A percentile compares a stretch with the other conserved stretches of the same genome.
Evolutionary conservation across 176 grass and related monocot genomes (phyloP).

Genomic region (Secale cereale): DNA sequence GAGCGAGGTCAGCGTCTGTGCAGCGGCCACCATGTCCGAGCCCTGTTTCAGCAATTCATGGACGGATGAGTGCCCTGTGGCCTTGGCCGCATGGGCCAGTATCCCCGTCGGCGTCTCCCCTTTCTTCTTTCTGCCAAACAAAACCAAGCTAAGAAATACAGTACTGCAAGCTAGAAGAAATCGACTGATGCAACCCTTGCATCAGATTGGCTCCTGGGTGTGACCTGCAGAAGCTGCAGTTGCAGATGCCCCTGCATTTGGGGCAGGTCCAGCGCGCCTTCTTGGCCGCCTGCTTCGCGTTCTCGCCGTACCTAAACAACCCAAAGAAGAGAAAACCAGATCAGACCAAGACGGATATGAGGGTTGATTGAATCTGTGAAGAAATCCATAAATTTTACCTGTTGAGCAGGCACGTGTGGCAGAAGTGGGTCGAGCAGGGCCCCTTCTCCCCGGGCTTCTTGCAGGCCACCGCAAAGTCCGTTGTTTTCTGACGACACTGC

Average conservation of each 20-base stretch:
- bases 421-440: conserved; percentile 64
- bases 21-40: conserved; percentile 44
- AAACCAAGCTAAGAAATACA: not conserved
- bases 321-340: not conserved
- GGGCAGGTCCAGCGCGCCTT: not conserved
- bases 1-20: conserved; percentile 21
- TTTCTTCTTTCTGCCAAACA: conserved; percentile 73
- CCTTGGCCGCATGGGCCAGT: conserved; percentile 75
- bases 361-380: not conserved
- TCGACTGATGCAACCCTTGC: not conserved
- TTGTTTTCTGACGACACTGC: conserved; percentile 94
- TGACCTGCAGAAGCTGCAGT: conserved; percentile 94
- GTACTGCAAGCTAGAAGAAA: not conserved
- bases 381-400: conserved; percentile 31
- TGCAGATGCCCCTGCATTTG: not conserved
- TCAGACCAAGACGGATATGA: not conserved
- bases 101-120: conserved; percentile 80
- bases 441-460: conserved; percentile 54
- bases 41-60: conserved; percentile 61
- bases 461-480: conserved; percentile 65
- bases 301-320: not conserved
- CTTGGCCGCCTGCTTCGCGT: not conserved
- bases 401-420: conserved; percentile 80
- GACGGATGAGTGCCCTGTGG: conserved; percentile 64
- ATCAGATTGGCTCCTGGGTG: not conserved